Evolutionary conservation across 225 moss, liverwort and hornwort genomes (phyloP).

Genomic region (Physcomitrium patens): DNA sequence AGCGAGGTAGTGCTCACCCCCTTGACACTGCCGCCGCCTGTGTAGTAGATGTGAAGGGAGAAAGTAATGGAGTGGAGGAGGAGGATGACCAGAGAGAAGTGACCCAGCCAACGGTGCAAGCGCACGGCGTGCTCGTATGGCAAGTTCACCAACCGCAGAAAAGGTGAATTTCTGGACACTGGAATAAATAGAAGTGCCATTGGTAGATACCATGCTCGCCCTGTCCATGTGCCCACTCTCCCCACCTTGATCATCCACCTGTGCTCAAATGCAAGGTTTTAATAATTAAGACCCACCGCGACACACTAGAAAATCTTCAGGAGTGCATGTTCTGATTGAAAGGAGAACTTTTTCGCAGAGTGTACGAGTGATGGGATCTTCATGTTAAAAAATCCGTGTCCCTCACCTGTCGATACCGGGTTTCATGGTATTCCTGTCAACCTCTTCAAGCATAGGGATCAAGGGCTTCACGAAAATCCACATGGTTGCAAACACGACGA

Average conservation of each 20-base stretch:
- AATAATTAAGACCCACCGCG: too few relatives aligned
- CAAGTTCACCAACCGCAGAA: conserved; percentile 37
- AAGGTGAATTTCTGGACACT: conserved; percentile 46
- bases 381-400: too few relatives aligned
- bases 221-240: conserved; percentile 65
- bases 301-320: too few relatives aligned
- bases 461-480: conserved; percentile 61
- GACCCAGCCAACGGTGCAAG: conserved; percentile 56
- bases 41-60: background rate
- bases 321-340: too few relatives aligned
- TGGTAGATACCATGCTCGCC: conserved; percentile 54
- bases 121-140: conserved; percentile 52
- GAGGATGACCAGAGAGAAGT: conserved; percentile 20
- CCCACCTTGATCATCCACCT: conserved; percentile 68
- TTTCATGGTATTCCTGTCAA: conserved; percentile 35
- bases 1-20: too few relatives aligned
- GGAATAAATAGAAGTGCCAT: conserved; percentile 10
- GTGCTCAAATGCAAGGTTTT: background rate
- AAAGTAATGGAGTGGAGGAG: background rate
- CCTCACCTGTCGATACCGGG: conserved; percentile 41
- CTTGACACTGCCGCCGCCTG: too few relatives aligned
- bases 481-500: conserved; percentile 48
- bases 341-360: too few relatives aligned
- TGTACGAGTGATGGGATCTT: too few relatives aligned
- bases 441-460: conserved; percentile 40